These are phyloP conservation scores for Fusarium virguliforme DNA, from an alignment of 2,329 filamentous ascomycete species.

Conservation along the genomic window DNA sequence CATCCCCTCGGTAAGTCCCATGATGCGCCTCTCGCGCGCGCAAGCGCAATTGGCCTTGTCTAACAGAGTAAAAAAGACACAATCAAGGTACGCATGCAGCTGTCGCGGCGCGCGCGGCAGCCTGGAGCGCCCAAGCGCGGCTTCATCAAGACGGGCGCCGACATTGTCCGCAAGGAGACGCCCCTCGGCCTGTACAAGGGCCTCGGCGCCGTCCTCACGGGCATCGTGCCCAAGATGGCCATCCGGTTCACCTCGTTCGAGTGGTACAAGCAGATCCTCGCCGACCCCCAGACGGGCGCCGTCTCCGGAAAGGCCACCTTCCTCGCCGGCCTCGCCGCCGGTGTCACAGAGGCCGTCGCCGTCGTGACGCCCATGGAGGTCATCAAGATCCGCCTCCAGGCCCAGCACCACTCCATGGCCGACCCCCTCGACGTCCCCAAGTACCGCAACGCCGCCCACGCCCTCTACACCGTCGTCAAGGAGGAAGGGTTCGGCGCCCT, in stretches of 20 bases:
- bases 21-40: slow-evolving; percentile 22
- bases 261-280: slow-evolving; percentile 88
- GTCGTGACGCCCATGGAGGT: slow-evolving; percentile 99
- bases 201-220: slow-evolving; percentile 94
- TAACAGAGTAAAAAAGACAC: slow-evolving; percentile 73
- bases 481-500: slow-evolving; percentile 92
- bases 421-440: slow-evolving; percentile 97
- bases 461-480: slow-evolving; percentile 87
- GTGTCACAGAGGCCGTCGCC: slow-evolving; percentile 95
- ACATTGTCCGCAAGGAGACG: slow-evolving; percentile 92
- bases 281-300: slow-evolving; percentile 76
- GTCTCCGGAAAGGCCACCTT: slow-evolving; percentile 81
- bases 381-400: slow-evolving; percentile 97
- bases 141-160: slow-evolving; percentile 87
- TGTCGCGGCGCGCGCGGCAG: slow-evolving; percentile 86
- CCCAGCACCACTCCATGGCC: slow-evolving; percentile 97
- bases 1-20: slow-evolving; percentile 86
- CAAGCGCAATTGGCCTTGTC: slow-evolving; percentile 7
- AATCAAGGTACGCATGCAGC: slow-evolving; percentile 99
- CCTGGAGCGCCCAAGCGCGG: slow-evolving; percentile 90
- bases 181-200: slow-evolving; percentile 97
- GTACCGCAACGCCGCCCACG: slow-evolving; percentile 93
- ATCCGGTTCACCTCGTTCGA: slow-evolving; percentile 99
- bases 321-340: slow-evolving; percentile 86
- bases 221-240: slow-evolving; percentile 99